These are phyloP conservation scores for Chrysanthemum makinoi DNA, from an alignment of 129 eudicot genomes.

Conservation along the genomic window DNA sequence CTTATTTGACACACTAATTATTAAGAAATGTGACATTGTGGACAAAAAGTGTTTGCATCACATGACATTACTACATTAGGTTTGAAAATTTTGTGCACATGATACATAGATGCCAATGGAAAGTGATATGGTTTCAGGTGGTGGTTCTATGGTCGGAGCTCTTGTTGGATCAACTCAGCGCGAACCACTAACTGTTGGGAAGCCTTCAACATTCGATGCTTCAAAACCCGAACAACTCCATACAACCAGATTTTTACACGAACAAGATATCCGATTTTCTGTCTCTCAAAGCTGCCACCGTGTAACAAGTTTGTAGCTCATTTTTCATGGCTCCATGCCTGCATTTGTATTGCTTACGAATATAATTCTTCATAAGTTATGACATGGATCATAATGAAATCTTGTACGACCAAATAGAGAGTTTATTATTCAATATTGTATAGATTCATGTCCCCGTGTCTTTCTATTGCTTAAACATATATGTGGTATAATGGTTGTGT, in stretches of 20 bases:
- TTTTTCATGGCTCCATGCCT: not conserved
- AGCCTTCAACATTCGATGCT: conserved; percentile 98
- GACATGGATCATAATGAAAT: conserved; percentile 15
- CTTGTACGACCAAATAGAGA: conserved; percentile 5
- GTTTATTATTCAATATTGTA: not conserved
- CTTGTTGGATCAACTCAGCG: conserved; percentile 88
- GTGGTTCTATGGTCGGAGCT: conserved; percentile 99
- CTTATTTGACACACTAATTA: too few species aligned
- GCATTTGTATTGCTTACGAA: conserved; percentile 14
- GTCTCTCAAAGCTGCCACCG: conserved; percentile 69
- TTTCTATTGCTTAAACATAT: too few species aligned
- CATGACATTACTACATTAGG: too few species aligned
- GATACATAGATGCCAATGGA: not conserved
- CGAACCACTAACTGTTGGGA: conserved; percentile 92
- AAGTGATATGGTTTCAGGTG: conserved; percentile 57
- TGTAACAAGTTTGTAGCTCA: conserved; percentile 31
- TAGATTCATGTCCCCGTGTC: not conserved
- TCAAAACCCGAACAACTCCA: conserved; percentile 76
- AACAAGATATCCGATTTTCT: conserved; percentile 93
- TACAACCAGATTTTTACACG: conserved; percentile 97
- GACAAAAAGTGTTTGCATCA: not conserved
- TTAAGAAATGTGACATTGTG: not conserved
- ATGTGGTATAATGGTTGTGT: not conserved
- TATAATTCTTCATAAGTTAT: conserved; percentile 10
- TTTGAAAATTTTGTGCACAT: conserved; percentile 22